Evolutionary conservation across 441 rosid genomes (phyloP).

Genomic region (Lepidium campestre): DNA sequence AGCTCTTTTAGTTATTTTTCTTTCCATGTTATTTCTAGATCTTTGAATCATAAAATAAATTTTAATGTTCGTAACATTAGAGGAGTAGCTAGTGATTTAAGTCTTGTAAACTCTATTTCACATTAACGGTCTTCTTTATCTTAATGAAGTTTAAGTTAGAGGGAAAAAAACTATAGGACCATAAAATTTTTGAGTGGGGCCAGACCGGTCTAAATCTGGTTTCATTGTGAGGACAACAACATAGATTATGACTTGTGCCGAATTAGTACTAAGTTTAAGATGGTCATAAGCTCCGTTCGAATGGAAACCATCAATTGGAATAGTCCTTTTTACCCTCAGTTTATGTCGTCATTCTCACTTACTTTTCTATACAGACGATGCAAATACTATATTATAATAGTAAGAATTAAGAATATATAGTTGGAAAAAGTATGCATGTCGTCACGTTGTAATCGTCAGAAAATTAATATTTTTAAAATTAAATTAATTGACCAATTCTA

Average conservation of each 20-base stretch:
- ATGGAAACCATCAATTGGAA: neutral
- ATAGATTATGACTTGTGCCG: neutral
- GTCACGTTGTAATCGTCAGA: conserved; percentile 19
- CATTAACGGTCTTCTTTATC: too few relatives aligned
- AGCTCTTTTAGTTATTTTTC: too few relatives aligned
- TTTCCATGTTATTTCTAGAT: too few relatives aligned
- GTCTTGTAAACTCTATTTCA: too few relatives aligned
- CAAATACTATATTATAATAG: neutral
- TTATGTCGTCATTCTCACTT: conserved; percentile 8
- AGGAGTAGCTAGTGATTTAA: too few relatives aligned
- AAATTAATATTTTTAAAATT: neutral
- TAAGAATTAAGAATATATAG: neutral
- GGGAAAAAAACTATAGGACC: too few relatives aligned
- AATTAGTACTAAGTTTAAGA: neutral
- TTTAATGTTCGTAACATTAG: too few relatives aligned
- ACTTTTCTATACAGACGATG: neutral
- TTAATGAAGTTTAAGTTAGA: too few relatives aligned
- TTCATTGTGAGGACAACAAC: neutral
- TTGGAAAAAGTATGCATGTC: conserved; percentile 19
- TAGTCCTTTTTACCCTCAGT: neutral
- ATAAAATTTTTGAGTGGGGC: too few relatives aligned
- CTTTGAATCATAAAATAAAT: too few relatives aligned
- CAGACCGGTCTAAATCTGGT: too few relatives aligned
- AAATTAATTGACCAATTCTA: conserved; percentile 2
- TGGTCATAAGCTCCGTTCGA: neutral